Conservation (phyloP, 2,329 filamentous ascomycete species). For the Anthostomella pinea region DNA sequence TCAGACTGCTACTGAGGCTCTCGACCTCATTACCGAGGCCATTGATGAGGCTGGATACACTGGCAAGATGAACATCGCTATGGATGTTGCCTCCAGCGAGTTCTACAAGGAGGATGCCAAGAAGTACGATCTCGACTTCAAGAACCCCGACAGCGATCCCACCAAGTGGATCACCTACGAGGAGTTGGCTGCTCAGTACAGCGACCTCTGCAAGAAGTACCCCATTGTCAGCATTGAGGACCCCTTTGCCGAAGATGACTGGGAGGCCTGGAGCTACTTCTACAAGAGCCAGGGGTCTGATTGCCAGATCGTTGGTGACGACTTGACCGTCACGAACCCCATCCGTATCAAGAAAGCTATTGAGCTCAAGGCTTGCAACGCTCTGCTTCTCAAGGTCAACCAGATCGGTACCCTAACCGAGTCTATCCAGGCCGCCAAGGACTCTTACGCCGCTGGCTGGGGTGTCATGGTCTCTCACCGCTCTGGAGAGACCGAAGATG, state of each 20-base stretch:
- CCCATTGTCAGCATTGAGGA: constrained; percentile 99
- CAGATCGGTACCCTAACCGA: constrained; percentile 99
- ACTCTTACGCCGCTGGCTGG: constrained; percentile 93
- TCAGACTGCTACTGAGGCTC: constrained; percentile 92
- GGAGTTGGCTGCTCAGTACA: constrained; percentile 90
- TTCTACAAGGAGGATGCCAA: constrained; percentile 98
- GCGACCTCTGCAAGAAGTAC: constrained; percentile 86
- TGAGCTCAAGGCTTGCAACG: constrained; percentile 97
- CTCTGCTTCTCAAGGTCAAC: constrained; percentile 98
- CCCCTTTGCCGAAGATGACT: constrained; percentile 99
- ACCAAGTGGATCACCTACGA: constrained; percentile 99
- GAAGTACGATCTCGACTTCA: constrained; percentile 99
- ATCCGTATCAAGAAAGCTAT: constrained; percentile 99
- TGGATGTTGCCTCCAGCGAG: constrained; percentile 98
- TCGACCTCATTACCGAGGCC: constrained; percentile 90
- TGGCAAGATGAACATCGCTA: constrained; percentile 94
- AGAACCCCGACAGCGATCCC: constrained; percentile 97
- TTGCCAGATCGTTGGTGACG: constrained; percentile 98
- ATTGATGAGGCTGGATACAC: constrained; percentile 96
- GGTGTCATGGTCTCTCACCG: constrained; percentile 99
- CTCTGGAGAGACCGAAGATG: constrained; percentile 98
- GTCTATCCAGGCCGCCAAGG: constrained; percentile 98
- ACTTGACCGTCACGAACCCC: constrained; percentile 98
- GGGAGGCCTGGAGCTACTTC: constrained; percentile 99
- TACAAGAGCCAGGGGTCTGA: constrained; percentile 98